Evolutionary conservation across 2,329 filamentous ascomycete species (phyloP), one percentile per base, ranked within the genome.

Genomic region (Arthrobotrys conoides): DNA sequence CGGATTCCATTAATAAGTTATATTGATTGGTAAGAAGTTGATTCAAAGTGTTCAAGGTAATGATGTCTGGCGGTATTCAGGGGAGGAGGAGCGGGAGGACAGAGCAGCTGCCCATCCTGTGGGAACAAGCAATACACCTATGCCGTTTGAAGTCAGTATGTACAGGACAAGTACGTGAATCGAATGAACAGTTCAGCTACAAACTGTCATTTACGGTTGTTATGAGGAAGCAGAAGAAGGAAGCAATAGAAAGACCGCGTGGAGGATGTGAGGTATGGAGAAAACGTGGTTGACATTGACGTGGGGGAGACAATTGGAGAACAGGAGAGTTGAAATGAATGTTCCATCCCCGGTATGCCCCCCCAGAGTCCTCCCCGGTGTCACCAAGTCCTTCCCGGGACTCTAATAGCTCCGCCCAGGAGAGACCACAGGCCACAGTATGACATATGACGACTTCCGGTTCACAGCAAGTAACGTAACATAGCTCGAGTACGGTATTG

Each of bases 1-100:
- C 46, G 36, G 55, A 33, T 55, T 41, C 59, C 41, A 63, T 46
- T 66, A 41, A 68, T 59, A 30, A 38, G n/a, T 30, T 30, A 30
- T 30, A 30, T 30, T 30, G 6, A 30, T 30, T 30, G 27, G 27
- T 30, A 30, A 30, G 38, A 12, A 5, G 14, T 41, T 41, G 27
- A 36, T 36, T 41, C 38, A 1, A 12, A 12, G 38, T 16, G 9
- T 1, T 14, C 20, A 20, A 51, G 46, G 46, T 49, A 51, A 24
- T 51, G 48, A 1, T 51, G 48, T 20, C 24, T 24, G 18, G 16
- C 18, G 48, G 16, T 24, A 10, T 24, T 51, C 48, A 51, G 48
- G 48, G 48, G 48, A 51, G 48, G 48, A 51, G 48, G 48, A 24
- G 48, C 8, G 20, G 48, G 48, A 24, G 20, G 3, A 48, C 46